Evolutionary conservation across 2,329 filamentous ascomycete species (phyloP).

Genomic region (Pezicula radicicola): DNA sequence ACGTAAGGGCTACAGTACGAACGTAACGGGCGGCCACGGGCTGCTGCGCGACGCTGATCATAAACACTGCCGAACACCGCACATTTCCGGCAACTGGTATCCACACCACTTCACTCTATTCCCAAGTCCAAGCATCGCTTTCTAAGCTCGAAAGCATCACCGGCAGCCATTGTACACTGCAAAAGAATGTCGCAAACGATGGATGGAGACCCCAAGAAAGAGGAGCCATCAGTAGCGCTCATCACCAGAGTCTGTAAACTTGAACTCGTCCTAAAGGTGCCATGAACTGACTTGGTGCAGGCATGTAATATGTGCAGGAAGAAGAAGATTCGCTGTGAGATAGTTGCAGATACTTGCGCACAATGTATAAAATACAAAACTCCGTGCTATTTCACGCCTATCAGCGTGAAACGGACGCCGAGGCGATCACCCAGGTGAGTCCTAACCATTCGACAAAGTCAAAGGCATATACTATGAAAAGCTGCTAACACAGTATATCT

Average conservation of each 20-base stretch:
- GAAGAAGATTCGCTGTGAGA: conserved; percentile 22
- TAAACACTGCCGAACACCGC: no score
- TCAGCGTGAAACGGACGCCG: conserved; percentile 9
- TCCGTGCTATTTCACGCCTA: conserved; percentile 21
- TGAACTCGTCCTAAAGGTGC: not conserved
- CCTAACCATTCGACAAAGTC: not conserved
- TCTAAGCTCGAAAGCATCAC: not conserved
- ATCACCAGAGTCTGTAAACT: conserved; percentile 1
- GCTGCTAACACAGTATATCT: not conserved
- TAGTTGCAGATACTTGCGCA: conserved; percentile 13
- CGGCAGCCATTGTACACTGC: not conserved
- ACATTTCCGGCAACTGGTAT: no score
- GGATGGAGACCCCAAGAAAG: not conserved
- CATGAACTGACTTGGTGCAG: conserved; percentile 1
- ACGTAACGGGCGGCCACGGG: no score
- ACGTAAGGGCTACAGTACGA: no score
- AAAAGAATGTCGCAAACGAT: not conserved
- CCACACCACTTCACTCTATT: not conserved
- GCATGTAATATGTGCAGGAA: conserved; percentile 20
- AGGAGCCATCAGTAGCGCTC: not conserved
- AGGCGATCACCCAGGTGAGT: conserved; percentile 16
- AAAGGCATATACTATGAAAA: not conserved
- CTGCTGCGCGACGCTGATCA: no score
- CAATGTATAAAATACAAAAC: conserved; percentile 17
- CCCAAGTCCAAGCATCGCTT: not conserved